Evolutionary conservation across 768 basidiomycete genomes (phyloP).

Genomic region (Suillus weaverae): DNA sequence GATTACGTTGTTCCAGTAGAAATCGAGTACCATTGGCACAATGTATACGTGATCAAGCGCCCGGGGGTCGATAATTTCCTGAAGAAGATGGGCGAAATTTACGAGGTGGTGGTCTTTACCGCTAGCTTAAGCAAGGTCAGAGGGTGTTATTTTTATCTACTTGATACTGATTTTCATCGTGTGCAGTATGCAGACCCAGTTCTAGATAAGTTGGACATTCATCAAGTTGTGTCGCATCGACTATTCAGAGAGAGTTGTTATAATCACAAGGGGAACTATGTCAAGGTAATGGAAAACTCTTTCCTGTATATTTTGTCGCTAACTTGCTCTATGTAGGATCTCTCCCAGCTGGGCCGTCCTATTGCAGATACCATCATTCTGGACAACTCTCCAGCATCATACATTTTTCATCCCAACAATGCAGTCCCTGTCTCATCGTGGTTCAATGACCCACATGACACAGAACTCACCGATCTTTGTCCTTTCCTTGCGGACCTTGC

Average conservation of each 20-base stretch:
- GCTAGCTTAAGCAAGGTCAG: conserved; percentile 93
- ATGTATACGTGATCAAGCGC: conserved; percentile 98
- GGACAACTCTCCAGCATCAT: conserved; percentile 98
- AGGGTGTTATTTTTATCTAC: conserved; percentile 21
- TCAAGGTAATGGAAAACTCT: conserved; percentile 68
- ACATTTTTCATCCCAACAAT: conserved; percentile 99
- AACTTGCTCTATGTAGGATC: conserved; percentile 59
- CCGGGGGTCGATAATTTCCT: conserved; percentile 97
- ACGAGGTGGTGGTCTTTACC: conserved; percentile 97
- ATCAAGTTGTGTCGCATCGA: conserved; percentile 90
- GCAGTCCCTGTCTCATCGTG: conserved; percentile 98
- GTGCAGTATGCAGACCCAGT: conserved; percentile 96
- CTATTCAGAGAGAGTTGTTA: conserved; percentile 98
- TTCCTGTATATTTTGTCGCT: background rate
- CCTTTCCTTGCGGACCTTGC: conserved; percentile 91
- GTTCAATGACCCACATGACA: conserved; percentile 99
- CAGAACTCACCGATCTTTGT: conserved; percentile 92
- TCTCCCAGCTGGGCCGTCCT: conserved; percentile 94
- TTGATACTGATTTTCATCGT: conserved; percentile 11
- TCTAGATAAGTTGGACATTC: conserved; percentile 91
- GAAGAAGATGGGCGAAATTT: conserved; percentile 97
- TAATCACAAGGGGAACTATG: conserved; percentile 98
- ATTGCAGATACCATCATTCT: conserved; percentile 95
- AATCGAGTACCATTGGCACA: conserved; percentile 98
- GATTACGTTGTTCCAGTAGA: conserved; percentile 99